These are phyloP conservation scores for Nothopassalora personata DNA, from an alignment of 2,329 filamentous ascomycete genomes.

Conservation along the genomic window DNA sequence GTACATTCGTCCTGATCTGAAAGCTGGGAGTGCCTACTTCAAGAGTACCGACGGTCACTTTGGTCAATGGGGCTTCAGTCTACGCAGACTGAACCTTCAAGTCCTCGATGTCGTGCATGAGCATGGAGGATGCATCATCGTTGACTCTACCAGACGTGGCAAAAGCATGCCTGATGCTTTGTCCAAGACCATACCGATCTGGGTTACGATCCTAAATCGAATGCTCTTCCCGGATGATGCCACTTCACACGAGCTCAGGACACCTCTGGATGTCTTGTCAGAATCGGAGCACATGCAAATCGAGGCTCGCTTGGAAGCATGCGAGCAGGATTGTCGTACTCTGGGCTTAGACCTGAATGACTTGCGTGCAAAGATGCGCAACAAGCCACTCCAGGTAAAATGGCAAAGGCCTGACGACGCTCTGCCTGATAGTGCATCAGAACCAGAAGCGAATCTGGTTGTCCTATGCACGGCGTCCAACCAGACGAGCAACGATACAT, in stretches of 20 bases:
- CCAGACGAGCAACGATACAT: conserved; percentile 64
- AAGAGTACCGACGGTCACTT: conserved; percentile 96
- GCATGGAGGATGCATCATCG: conserved; percentile 70
- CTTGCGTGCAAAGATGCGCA: conserved; percentile 51
- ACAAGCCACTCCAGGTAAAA: conserved; percentile 67
- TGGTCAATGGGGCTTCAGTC: conserved; percentile 85
- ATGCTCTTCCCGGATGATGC: conserved; percentile 61
- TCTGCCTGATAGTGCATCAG: conserved; percentile 42
- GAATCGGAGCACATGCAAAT: conserved; percentile 78
- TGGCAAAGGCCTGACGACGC: conserved; percentile 70
- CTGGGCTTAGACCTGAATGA: conserved; percentile 57
- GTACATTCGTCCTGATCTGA: conserved; percentile 68
- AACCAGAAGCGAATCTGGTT: conserved; percentile 56
- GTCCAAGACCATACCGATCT: conserved; percentile 88
- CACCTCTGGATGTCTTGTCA: conserved; percentile 67
- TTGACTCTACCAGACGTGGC: conserved; percentile 87
- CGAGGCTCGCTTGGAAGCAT: conserved; percentile 53
- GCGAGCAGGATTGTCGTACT: conserved; percentile 48
- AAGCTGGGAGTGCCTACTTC: conserved; percentile 79
- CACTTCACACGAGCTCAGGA: conserved; percentile 54
- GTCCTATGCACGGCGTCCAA: conserved; percentile 82
- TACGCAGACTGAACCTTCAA: conserved; percentile 77
- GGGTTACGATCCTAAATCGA: conserved; percentile 82
- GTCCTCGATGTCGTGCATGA: conserved; percentile 62
- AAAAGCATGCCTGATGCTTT: conserved; percentile 96